Base-by-base conservation (phyloP, 108 stramenopile species). In the Pseudonitzschia multistriata region DNA sequence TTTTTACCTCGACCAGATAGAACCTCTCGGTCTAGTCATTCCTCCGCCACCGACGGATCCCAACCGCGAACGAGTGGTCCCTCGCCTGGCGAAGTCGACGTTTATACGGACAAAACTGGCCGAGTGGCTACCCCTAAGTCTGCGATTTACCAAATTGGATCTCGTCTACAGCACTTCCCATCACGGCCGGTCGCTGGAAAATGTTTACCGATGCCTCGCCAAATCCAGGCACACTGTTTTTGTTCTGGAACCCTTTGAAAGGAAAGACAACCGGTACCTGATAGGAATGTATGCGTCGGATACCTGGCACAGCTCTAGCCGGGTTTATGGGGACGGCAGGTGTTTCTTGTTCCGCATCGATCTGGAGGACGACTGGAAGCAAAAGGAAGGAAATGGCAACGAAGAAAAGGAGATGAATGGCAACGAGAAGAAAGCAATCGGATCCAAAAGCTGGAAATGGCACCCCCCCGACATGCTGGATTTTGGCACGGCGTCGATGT, bases 281-380 rank as follows among this genome's bases (percentile, higher is more conserved):
- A 79, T 94, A 71, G 93, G 93, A 36, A 85, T 88, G 84, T 94
- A 84, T 73, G 88, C 90, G 6, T 82, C 88, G 25, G 84, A 91
- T 54, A 76, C 85, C 25, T 94, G 93, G 93, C 77, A 83, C n/a
- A 68, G 69, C 24, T 79, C 78, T 6, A 62, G 76, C 19, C 62
- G 63, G 53, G 68, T 79, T 6, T 91, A 90, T 62, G 93, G 90
- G 13, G 90, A 90, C 74, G 90, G 90, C 8, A 80, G 77, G 40
- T 91, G 90, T 68, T 89, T 94, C 62, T 60, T 94, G 55, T 94
- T 94, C 71, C 83, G 90, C 66, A 70, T 79, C n/a, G 64, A 67
- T 39, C 82, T 84, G 0, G 76, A 91, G 70, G 80, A 67, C 24
- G 57, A 59, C n/a, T 11, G 13, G 13, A 36, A 14, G 15, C 14